Base-by-base conservation (phyloP, 1,284 basidiomycete species). In the Papiliotrema fonsecae region DNA sequence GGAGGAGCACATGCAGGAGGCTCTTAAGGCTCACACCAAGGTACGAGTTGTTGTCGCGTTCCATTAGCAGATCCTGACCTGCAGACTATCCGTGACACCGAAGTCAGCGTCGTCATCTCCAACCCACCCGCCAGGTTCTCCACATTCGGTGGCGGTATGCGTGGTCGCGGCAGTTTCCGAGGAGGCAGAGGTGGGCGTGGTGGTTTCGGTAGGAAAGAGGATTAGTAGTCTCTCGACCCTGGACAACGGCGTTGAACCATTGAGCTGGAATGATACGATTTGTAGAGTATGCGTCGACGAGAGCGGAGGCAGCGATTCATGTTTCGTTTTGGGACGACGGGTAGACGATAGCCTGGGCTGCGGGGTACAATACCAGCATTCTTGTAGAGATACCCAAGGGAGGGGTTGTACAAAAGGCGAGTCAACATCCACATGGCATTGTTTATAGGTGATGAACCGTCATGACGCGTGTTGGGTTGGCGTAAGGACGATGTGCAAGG, bases 1-100 rank as follows among this genome's bases (percentile, higher is more conserved):
- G 60, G 88, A 91, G 63, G 85, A 84, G 40, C 78, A 82, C 21
- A 87, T 91, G 86, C 85, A 81, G 61, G 79, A 77, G 22, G 88
- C 83, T 1, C 72, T 92, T 22, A 82, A 81, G 54, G 83, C 82
- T 59, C 82, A 85, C 60, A 79, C 9, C 13, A 27, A 26, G 25
- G 40, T 18, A 27, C n/a, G 40, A 19, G 16, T n/a, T 10, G n/a
- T 4, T 13, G 22, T 18, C 7, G 5, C 24, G 16, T 5, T 45
- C 13, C 1, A 3, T 25, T n/a, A n/a, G n/a, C n/a, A n/a, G n/a
- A n/a, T n/a, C n/a, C 47, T 49, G 38, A 51, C 35, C 13, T 4
- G 18, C 49, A 71, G 68, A 55, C 49, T 2, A 67, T 73, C 42
- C 62, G 42, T 63, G 77, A 53, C 64, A 68, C 51, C 66, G 72